A percentile compares a stretch with the other conserved stretches of the same genome.
Evolutionary conservation across 2,329 filamentous ascomycete genomes (phyloP).

Genomic region (Peltaster fructicola): DNA sequence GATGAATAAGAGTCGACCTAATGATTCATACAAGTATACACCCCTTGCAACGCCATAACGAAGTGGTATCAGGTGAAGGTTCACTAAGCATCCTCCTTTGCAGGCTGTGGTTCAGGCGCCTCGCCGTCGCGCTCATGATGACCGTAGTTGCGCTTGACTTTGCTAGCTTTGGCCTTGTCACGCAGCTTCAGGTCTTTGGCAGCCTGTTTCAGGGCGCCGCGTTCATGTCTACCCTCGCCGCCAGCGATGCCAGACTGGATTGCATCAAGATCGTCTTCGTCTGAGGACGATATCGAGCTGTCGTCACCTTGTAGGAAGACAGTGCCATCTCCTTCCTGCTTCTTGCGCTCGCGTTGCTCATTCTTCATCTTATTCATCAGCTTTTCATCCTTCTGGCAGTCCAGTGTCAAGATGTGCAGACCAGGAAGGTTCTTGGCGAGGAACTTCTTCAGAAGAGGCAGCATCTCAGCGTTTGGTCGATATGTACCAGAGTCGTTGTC

Average conservation of each 20-base stretch:
- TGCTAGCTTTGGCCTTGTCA: slow-evolving; percentile 7
- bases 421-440: slow-evolving; percentile 59
- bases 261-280: slow-evolving; percentile 39
- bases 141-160: slow-evolving; percentile 5
- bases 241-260: slow-evolving; percentile 10
- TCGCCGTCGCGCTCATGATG: background rate
- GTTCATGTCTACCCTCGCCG: slow-evolving; percentile 5
- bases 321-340: slow-evolving; percentile 35
- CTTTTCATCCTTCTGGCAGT: slow-evolving; percentile 56
- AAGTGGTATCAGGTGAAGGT: no score
- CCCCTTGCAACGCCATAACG: no score
- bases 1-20: no score
- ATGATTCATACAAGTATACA: no score
- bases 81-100: no score
- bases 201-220: slow-evolving; percentile 7
- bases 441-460: slow-evolving; percentile 55
- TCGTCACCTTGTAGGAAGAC: slow-evolving; percentile 37
- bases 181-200: slow-evolving; percentile 10
- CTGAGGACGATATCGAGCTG: slow-evolving; percentile 33
- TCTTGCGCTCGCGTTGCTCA: slow-evolving; percentile 57
- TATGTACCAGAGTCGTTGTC: slow-evolving; percentile 95
- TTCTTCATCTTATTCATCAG: slow-evolving; percentile 58
- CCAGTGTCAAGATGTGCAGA: slow-evolving; percentile 53
- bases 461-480: slow-evolving; percentile 59
- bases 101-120: no score